These are phyloP conservation scores for Eurotiales sp. DNA, from an alignment of 2,329 filamentous ascomycete species.

Conservation along the genomic window DNA sequence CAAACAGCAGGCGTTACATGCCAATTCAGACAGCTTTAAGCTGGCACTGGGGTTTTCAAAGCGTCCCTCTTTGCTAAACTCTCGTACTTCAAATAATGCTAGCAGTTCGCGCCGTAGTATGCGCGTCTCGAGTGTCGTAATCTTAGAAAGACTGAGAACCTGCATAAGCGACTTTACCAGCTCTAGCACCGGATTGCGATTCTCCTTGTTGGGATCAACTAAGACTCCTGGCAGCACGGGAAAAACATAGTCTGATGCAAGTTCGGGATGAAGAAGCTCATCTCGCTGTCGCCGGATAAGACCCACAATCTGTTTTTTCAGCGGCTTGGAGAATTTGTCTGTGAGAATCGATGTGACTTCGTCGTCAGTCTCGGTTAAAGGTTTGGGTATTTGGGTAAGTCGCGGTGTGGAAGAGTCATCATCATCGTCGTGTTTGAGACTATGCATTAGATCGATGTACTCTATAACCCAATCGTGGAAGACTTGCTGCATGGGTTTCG, in stretches of 20 bases:
- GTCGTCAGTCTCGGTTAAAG: slow-evolving; percentile 58
- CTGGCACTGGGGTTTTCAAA: slow-evolving; percentile 81
- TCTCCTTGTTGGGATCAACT: slow-evolving; percentile 52
- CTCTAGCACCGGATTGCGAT: slow-evolving; percentile 74
- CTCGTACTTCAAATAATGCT: slow-evolving; percentile 84
- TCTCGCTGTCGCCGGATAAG: slow-evolving; percentile 84
- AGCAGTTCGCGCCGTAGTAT: slow-evolving; percentile 86
- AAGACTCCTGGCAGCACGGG: slow-evolving; percentile 62
- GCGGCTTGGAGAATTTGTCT: slow-evolving; percentile 79
- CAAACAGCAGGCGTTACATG: slow-evolving; percentile 87
- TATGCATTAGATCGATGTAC: slow-evolving; percentile 92
- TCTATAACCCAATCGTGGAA: slow-evolving; percentile 94
- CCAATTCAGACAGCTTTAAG: slow-evolving; percentile 69
- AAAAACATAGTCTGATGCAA: slow-evolving; percentile 83
- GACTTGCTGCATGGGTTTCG: slow-evolving; percentile 69
- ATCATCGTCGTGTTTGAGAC: slow-evolving; percentile 64
- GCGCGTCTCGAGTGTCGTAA: slow-evolving; percentile 82
- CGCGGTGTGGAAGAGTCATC: slow-evolving; percentile 57
- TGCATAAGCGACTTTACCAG: slow-evolving; percentile 93
- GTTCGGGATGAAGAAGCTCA: slow-evolving; percentile 83
- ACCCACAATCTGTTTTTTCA: slow-evolving; percentile 80
- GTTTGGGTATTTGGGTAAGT: slow-evolving; percentile 58
- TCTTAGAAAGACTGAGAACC: slow-evolving; percentile 84
- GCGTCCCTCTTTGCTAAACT: slow-evolving; percentile 83
- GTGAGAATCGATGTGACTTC: slow-evolving; percentile 65